Evolutionary conservation across 441 rosid species (phyloP), one percentile per base, ranked within the genome.

Genomic region (Erodium texanum): DNA sequence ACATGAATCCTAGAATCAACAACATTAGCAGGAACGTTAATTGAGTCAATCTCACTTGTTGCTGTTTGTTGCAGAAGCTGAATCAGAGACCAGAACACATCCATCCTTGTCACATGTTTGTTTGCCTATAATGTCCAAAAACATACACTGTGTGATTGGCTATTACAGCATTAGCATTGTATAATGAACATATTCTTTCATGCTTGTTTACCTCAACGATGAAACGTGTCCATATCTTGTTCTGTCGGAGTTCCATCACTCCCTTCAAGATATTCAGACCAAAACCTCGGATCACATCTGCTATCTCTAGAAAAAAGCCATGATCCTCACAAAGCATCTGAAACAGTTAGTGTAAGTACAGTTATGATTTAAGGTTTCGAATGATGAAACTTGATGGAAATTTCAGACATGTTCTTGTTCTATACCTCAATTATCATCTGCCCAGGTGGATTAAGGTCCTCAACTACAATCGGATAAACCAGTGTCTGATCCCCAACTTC

Each of bases 351-450:
- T 18, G 1, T 3, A n/a, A 18, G 19, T n/a, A 50, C 58, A 50
- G 5, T 50, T 50, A 50, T n/a, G 14, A 50, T 24, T 24, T 19
- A 19, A 54, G 10, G 11, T 61, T 68, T 74, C 23, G 68, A 67
- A 52, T 61, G 41, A 38, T n/a, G 16, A 58, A 62, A 68, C n/a
- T 27, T 14, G 23, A 63, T 27, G 8, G n/a, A n/a, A n/a, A n/a
- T n/a, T n/a, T n/a, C n/a, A 24, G 11, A 29, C 34, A 15, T 22
- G 14, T 3, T 27, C 22, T 20, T 20, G 19, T 67, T 62, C 7
- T 62, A 10, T 77, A 89, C 96, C 93, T 94, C 97, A 66, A 94
- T 86, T 73, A 86, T 89, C 92, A 94, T 88, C 74, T 86, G 85
- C 34, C 94, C 98, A 3, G 89, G 84, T 5, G 79, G 68, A 45